These are phyloP conservation scores for Trametes sp. DNA, from an alignment of 1,284 basidiomycete genomes.

Conservation along the genomic window DNA sequence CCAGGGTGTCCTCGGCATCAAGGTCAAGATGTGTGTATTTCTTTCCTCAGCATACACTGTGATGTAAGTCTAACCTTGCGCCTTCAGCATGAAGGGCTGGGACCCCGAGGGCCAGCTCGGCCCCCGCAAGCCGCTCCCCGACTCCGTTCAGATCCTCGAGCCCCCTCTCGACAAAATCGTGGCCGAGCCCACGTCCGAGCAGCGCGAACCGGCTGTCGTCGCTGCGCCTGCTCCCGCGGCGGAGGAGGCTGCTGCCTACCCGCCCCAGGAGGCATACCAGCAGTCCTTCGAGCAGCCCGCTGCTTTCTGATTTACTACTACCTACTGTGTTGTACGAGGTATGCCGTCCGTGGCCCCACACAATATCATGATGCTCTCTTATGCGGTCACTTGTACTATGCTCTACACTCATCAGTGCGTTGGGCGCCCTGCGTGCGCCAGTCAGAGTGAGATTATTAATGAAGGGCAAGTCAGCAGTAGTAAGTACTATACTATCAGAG, in stretches of 20 bases:
- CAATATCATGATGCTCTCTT: conserved; percentile 24
- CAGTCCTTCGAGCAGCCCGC: conserved; percentile 43
- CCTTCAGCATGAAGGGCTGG: conserved; percentile 90
- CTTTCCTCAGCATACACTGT: not conserved
- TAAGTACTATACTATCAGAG: not conserved
- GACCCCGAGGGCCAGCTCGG: conserved; percentile 92
- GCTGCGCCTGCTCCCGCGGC: conserved; percentile 57
- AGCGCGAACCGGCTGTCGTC: conserved; percentile 68
- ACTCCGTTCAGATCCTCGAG: conserved; percentile 92
- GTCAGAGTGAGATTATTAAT: too few species aligned
- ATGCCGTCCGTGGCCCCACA: conserved; percentile 16
- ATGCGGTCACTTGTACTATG: conserved; percentile 17
- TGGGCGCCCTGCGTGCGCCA: not conserved
- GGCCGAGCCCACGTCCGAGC: conserved; percentile 81
- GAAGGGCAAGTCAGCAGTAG: too few species aligned
- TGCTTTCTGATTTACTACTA: conserved; percentile 39
- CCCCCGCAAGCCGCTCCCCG: conserved; percentile 94
- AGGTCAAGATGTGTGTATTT: conserved; percentile 94
- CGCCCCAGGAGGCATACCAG: conserved; percentile 48
- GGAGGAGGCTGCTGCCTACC: conserved; percentile 57
- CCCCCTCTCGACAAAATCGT: conserved; percentile 84
- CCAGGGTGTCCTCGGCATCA: conserved; percentile 99
- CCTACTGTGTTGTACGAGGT: conserved; percentile 26
- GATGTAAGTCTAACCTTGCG: conserved; percentile 16
- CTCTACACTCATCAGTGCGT: not conserved